phyloP scores from a whole-genome alignment of 2,329 filamentous ascomycete genomes.

The Nigrograna mackinnonii region DNA sequence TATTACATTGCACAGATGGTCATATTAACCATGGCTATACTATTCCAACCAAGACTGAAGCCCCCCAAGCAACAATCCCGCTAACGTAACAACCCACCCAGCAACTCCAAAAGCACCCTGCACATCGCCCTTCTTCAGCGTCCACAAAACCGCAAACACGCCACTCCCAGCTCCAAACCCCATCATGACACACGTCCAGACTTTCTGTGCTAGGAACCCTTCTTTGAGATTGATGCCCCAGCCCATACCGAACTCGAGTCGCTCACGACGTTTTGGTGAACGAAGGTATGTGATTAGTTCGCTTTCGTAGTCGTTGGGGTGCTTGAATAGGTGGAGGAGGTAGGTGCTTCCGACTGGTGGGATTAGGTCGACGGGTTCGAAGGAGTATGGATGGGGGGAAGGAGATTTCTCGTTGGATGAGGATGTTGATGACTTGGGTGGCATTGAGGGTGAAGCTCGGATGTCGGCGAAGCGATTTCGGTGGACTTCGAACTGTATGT shows the following conservation, averaged over 20 bases:
- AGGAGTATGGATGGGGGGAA: conserved; percentile 35
- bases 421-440: conserved; percentile 26
- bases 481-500: conserved; percentile 41
- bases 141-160: conserved; percentile 41
- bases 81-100: conserved; percentile 38
- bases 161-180: conserved; percentile 35
- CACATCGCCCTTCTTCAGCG: conserved; percentile 32
- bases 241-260: conserved; percentile 38
- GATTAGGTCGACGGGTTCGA: conserved; percentile 41
- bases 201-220: conserved; percentile 39
- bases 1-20: no score
- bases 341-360: conserved; percentile 43
- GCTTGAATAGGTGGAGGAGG: conserved; percentile 43
- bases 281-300: conserved; percentile 42
- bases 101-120: conserved; percentile 47
- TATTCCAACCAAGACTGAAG: conserved; percentile 36
- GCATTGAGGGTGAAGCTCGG: conserved; percentile 40
- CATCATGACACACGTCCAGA: conserved; percentile 34
- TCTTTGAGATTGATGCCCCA: conserved; percentile 46
- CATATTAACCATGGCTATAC: no score
- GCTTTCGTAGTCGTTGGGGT: conserved; percentile 43
- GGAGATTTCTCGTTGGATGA: conserved; percentile 14
- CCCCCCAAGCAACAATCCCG: conserved; percentile 34
- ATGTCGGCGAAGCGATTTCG: conserved; percentile 46
- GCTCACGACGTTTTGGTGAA: conserved; percentile 34